These are phyloP conservation scores for Gloeophyllum trabeum DNA, from an alignment of 768 basidiomycete species.

Conservation along the genomic window DNA sequence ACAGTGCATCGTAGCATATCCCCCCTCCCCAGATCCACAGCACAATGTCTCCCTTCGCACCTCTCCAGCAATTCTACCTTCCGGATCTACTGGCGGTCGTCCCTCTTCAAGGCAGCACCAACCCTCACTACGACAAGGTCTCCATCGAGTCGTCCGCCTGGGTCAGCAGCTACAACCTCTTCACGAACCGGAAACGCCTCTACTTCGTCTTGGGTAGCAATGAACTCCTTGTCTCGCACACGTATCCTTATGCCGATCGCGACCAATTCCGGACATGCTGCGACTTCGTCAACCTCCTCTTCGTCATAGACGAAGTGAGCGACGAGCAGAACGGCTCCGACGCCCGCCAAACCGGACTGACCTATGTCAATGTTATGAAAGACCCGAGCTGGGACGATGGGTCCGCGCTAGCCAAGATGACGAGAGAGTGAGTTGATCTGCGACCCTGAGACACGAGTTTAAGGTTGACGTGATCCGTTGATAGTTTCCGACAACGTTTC, in stretches of 20 bases:
- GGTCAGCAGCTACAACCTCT: conserved; percentile 52
- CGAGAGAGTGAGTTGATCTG: conserved; percentile 40
- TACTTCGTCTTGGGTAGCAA: conserved; percentile 54
- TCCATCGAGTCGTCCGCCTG: conserved; percentile 52
- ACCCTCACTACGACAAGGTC: conserved; percentile 46
- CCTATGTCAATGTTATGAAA: conserved; percentile 45
- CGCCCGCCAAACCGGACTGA: conserved; percentile 41
- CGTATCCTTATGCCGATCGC: conserved; percentile 48
- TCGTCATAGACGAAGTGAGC: conserved; percentile 61
- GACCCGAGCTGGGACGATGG: conserved; percentile 45
- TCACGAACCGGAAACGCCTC: conserved; percentile 49
- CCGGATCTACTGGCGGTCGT: conserved; percentile 46
- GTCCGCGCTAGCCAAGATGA: conserved; percentile 48
- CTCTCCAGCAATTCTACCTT: conserved; percentile 29
- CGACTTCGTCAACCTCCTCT: conserved; percentile 42
- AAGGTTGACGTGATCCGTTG: neutral
- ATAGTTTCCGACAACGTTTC: conserved; percentile 49
- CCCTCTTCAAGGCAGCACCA: conserved; percentile 36
- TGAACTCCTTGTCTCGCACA: conserved; percentile 53
- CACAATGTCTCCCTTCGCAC: neutral
- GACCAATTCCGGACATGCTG: conserved; percentile 52
- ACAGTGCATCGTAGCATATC: neutral
- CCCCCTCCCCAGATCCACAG: neutral
- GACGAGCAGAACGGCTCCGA: conserved; percentile 54
- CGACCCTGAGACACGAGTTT: conserved; percentile 1